Conservation (phyloP, 371 early-diverging fungal genomes). For the Sporodiniella umbellata region DNA sequence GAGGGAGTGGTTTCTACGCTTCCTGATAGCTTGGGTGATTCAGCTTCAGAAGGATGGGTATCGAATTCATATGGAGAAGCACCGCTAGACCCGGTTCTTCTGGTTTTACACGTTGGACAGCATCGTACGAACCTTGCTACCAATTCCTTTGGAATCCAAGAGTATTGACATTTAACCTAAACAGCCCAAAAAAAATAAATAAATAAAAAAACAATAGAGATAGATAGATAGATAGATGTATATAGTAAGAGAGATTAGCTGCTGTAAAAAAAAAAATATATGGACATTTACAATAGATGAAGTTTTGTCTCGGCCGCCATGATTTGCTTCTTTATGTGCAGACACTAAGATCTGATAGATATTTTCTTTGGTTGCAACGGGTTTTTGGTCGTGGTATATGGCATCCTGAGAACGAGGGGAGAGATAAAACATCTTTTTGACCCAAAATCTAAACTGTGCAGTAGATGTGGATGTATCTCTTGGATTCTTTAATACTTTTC, state of each 20-base stretch:
- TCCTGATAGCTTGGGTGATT: no score
- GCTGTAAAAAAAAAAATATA: background rate
- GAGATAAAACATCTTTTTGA: slow-evolving; percentile 30
- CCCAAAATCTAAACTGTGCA: slow-evolving; percentile 67
- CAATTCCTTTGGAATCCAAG: slow-evolving; percentile 8
- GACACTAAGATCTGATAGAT: slow-evolving; percentile 51
- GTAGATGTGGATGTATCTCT: slow-evolving; percentile 60
- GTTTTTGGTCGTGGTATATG: slow-evolving; percentile 56
- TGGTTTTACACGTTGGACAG: slow-evolving; percentile 2
- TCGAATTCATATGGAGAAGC: no score
- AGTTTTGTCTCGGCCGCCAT: slow-evolving; percentile 63
- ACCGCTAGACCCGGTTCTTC: background rate
- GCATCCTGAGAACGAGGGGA: slow-evolving; percentile 5
- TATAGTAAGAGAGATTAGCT: no score
- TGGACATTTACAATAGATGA: slow-evolving; percentile 50
- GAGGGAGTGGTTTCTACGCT: no score
- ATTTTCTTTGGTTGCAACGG: slow-evolving; percentile 56
- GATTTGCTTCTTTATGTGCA: slow-evolving; percentile 59
- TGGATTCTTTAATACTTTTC: slow-evolving; percentile 55
- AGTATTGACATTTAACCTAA: slow-evolving; percentile 3
- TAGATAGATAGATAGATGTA: no score
- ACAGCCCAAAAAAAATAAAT: background rate
- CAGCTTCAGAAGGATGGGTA: no score
- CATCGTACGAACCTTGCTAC: slow-evolving; percentile 3
- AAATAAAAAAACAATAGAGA: no score